A percentile compares a stretch with the other conserved stretches of the same genome.
These are phyloP conservation scores for Penicillium desertorum DNA, from an alignment of 495 filamentous ascomycete species.

Conservation along the genomic window DNA sequence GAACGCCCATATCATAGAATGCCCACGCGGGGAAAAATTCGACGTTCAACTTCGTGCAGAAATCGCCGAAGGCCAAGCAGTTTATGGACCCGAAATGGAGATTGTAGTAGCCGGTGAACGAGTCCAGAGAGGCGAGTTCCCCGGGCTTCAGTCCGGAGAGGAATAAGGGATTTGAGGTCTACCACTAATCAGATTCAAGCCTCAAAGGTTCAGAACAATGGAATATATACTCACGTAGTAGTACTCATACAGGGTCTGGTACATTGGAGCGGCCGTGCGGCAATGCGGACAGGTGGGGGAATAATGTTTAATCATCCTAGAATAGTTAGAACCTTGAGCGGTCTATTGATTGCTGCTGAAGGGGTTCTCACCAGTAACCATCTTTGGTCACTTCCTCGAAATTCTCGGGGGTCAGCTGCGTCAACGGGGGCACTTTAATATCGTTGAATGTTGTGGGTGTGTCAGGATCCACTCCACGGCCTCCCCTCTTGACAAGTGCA, in stretches of 20 bases:
- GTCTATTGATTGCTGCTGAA: background rate
- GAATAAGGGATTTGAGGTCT: slow-evolving; percentile 73
- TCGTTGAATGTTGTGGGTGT: slow-evolving; percentile 72
- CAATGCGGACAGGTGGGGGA: slow-evolving; percentile 82
- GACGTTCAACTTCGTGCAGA: slow-evolving; percentile 67
- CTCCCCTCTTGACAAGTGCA: slow-evolving; percentile 30
- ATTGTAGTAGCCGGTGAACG: slow-evolving; percentile 74
- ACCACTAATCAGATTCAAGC: slow-evolving; percentile 21
- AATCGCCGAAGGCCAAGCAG: slow-evolving; percentile 74
- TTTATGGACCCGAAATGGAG: slow-evolving; percentile 86
- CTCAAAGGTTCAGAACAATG: background rate
- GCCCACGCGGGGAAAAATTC: slow-evolving; percentile 68
- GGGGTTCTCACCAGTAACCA: slow-evolving; percentile 58
- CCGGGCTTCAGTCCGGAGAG: slow-evolving; percentile 43
- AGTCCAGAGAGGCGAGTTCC: slow-evolving; percentile 55
- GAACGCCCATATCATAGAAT: slow-evolving; percentile 80
- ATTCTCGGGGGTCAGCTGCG: slow-evolving; percentile 56
- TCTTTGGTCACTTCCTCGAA: slow-evolving; percentile 59
- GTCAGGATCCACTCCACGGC: slow-evolving; percentile 22
- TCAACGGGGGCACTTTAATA: slow-evolving; percentile 71
- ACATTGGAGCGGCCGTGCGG: slow-evolving; percentile 73
- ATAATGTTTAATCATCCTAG: slow-evolving; percentile 73
- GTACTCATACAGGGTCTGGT: slow-evolving; percentile 92
- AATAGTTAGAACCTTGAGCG: slow-evolving; percentile 20
- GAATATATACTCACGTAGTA: slow-evolving; percentile 61